Evolutionary conservation across 768 basidiomycete genomes (phyloP).

Genomic region (Dioszegia hungarica): DNA sequence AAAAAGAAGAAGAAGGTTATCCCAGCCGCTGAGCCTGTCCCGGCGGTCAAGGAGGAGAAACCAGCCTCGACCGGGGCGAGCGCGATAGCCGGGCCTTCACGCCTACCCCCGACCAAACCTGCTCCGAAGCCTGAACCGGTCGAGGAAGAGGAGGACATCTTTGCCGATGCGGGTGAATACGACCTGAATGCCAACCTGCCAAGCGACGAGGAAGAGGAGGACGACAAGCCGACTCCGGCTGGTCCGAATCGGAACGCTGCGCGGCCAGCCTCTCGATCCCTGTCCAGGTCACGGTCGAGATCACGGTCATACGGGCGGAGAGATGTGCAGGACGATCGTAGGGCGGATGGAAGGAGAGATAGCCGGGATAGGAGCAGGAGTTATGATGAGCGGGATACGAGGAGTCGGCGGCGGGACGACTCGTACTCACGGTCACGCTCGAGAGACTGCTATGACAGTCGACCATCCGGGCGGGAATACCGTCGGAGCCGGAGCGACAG

Average conservation of each 20-base stretch:
- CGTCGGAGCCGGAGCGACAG: background rate
- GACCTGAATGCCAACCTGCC: slow-evolving; percentile 61
- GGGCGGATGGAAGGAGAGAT: too few relatives aligned
- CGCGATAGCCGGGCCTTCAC: background rate
- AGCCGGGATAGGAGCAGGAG: background rate
- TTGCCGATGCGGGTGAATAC: slow-evolving; percentile 79
- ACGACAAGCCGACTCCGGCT: background rate
- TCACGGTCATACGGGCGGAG: slow-evolving; percentile 9
- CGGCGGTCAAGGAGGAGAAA: slow-evolving; percentile 10
- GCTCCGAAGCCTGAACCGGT: background rate
- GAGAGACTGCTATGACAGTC: background rate
- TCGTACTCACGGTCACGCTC: slow-evolving; percentile 13
- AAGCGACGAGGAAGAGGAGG: slow-evolving; percentile 56
- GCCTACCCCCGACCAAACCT: background rate
- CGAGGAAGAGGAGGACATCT: slow-evolving; percentile 69
- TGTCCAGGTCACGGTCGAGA: slow-evolving; percentile 14
- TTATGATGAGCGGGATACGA: slow-evolving; percentile 1
- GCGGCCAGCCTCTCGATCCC: too few relatives aligned
- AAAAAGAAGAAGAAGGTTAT: slow-evolving; percentile 42
- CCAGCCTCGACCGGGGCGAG: background rate
- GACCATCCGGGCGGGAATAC: background rate
- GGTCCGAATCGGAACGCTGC: background rate
- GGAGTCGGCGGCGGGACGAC: background rate
- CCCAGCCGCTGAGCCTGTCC: background rate
- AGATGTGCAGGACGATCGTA: background rate